Percentiles rank a stretch among this genome's conserved stretches.
Evolutionary conservation across 495 filamentous ascomycete species (phyloP).

Genomic region (Parathielavia appendiculata): DNA sequence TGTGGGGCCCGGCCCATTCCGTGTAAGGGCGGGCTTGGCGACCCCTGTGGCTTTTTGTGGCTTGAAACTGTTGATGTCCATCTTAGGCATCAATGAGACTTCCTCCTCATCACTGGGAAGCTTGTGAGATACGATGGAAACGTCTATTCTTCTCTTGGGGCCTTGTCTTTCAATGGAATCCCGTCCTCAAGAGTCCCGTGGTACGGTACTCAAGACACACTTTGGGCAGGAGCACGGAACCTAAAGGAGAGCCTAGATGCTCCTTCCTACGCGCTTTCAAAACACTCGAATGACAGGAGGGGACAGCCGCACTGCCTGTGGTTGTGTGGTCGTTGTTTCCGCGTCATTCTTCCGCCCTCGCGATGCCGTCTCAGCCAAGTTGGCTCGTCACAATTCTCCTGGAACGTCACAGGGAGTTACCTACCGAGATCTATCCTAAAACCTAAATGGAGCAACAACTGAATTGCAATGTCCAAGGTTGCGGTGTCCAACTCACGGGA

Average conservation of each 20-base stretch:
- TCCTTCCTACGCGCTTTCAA: too few relatives aligned
- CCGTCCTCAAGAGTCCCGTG: too few relatives aligned
- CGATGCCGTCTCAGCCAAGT: background rate
- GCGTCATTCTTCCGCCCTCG: background rate
- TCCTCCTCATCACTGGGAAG: too few relatives aligned
- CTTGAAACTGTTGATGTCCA: background rate
- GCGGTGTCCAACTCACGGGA: constrained; percentile 64
- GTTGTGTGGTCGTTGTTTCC: background rate
- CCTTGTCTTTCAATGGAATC: too few relatives aligned
- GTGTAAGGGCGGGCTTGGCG: background rate
- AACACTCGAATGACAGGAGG: too few relatives aligned
- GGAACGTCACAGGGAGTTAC: background rate
- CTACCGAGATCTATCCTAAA: background rate
- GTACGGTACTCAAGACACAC: too few relatives aligned
- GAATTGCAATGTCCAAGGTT: constrained; percentile 78
- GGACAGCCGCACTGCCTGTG: too few relatives aligned
- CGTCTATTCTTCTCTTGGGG: too few relatives aligned
- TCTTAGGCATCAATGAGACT: too few relatives aligned
- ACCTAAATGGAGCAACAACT: constrained; percentile 63
- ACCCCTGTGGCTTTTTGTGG: background rate
- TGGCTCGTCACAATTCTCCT: background rate
- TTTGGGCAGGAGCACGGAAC: too few relatives aligned
- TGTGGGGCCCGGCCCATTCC: background rate
- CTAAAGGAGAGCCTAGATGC: too few relatives aligned
- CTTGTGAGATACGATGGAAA: too few relatives aligned